Conservation (phyloP, 768 basidiomycete species). For the Mycena vulgaris region DNA sequence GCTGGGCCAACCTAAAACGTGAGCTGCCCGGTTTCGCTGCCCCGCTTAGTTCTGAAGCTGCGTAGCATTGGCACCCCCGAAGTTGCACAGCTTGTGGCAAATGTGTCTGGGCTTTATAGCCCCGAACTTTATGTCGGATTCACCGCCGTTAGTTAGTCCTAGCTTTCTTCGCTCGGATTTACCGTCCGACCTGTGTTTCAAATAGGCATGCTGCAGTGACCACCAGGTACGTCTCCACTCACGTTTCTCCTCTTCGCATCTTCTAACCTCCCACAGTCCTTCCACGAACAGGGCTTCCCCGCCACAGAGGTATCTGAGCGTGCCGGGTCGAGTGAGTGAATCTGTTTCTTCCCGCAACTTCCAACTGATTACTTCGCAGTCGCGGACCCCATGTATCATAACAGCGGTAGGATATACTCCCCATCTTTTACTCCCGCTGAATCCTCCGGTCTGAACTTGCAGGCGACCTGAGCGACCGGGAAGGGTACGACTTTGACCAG, state of each 20-base stretch:
- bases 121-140: constrained; percentile 83
- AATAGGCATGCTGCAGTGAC: constrained; percentile 90
- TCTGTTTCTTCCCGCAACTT: not conserved
- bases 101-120: constrained; percentile 84
- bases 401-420: constrained; percentile 67
- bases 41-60: constrained; percentile 9
- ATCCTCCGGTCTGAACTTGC: constrained; percentile 21
- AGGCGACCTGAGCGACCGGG: constrained; percentile 86
- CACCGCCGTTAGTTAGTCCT: constrained; percentile 68
- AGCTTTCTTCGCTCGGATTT: not conserved
- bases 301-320: constrained; percentile 92
- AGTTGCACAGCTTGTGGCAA: constrained; percentile 81
- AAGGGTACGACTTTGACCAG: constrained; percentile 89
- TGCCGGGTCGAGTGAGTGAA: constrained; percentile 76
- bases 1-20: constrained; percentile 85
- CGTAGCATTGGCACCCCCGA: constrained; percentile 84
- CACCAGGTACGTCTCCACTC: constrained; percentile 72
- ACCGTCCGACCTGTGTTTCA: constrained; percentile 1
- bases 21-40: constrained; percentile 41
- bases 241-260: not conserved
- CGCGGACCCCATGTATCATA: constrained; percentile 92
- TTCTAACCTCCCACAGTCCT: constrained; percentile 64
- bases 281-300: constrained; percentile 87
- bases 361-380: constrained; percentile 59
- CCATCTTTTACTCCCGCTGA: constrained; percentile 13